A percentile compares a stretch with the other conserved stretches of the same genome.
Conservation (phyloP, 2,329 filamentous ascomycete genomes). For the Diaporthe nobilis region DNA sequence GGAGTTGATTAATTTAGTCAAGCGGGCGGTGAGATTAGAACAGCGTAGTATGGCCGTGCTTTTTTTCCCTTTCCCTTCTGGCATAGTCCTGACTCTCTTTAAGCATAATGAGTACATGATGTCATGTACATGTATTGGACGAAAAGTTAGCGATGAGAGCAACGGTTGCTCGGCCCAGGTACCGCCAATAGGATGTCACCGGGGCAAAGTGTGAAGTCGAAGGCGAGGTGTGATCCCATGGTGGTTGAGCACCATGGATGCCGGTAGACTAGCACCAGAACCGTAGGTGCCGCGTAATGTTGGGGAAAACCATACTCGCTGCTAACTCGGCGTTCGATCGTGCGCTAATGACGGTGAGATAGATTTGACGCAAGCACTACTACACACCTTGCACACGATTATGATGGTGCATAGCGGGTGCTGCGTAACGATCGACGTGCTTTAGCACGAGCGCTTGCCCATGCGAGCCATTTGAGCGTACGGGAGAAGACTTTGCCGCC, state of each 20-base stretch:
- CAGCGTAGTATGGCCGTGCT: conserved; percentile 12
- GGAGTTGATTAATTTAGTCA: conserved; percentile 27
- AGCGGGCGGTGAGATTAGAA: conserved; percentile 12
- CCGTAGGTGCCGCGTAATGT: background rate
- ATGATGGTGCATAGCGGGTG: background rate
- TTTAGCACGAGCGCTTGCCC: background rate
- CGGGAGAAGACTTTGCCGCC: conserved; percentile 7
- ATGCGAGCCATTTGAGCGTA: background rate
- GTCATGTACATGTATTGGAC: conserved; percentile 20
- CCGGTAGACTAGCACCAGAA: background rate
- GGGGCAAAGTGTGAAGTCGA: background rate
- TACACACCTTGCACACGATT: background rate
- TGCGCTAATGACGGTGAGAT: conserved; percentile 10
- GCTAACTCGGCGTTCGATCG: conserved; percentile 26
- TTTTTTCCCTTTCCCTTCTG: background rate
- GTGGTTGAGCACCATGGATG: background rate
- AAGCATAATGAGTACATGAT: conserved; percentile 20
- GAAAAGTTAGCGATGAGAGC: background rate
- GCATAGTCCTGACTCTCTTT: conserved; percentile 21
- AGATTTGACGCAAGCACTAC: background rate
- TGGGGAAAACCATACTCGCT: background rate
- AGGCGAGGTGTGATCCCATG: background rate
- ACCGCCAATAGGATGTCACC: conserved; percentile 24
- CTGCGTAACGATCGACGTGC: conserved; percentile 23
- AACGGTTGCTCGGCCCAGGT: background rate